These are phyloP conservation scores for Isoetes taiwanensis DNA, from an alignment of 75 land plant genomes.

Conservation along the genomic window DNA sequence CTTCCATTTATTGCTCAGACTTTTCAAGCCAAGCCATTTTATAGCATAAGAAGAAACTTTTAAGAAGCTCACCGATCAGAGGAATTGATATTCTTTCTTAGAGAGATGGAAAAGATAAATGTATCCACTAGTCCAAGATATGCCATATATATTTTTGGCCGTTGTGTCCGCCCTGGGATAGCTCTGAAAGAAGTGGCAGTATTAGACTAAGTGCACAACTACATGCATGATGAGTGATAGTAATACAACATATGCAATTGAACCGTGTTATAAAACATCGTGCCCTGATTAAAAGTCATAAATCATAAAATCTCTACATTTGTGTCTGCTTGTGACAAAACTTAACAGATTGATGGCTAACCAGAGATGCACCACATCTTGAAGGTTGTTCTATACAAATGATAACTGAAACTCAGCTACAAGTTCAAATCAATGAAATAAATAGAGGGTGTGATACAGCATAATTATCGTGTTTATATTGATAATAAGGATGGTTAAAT, in stretches of 20 bases:
- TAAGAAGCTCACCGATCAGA: conserved; percentile 22
- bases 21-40: not conserved
- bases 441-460: no score
- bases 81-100: conserved; percentile 1
- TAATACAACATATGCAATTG: not conserved
- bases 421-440: no score
- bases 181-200: conserved; percentile 24
- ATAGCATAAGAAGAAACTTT: not conserved
- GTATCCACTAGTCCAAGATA: conserved; percentile 47
- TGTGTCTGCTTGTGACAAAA: no score
- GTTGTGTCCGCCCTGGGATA: conserved; percentile 34
- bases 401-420: no score
- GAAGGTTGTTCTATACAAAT: no score
- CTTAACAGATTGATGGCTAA: not conserved
- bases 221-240: not conserved
- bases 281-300: no score
- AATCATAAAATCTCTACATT: no score
- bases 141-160: conserved; percentile 50
- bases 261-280: not conserved
- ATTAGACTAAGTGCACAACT: not conserved
- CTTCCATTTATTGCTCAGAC: not conserved
- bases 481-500: no score
- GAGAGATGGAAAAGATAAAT: conserved; percentile 37
- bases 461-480: no score
- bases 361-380: not conserved